Evolutionary conservation across 768 basidiomycete species (phyloP).

Genomic region (Leccinum barrowsii): DNA sequence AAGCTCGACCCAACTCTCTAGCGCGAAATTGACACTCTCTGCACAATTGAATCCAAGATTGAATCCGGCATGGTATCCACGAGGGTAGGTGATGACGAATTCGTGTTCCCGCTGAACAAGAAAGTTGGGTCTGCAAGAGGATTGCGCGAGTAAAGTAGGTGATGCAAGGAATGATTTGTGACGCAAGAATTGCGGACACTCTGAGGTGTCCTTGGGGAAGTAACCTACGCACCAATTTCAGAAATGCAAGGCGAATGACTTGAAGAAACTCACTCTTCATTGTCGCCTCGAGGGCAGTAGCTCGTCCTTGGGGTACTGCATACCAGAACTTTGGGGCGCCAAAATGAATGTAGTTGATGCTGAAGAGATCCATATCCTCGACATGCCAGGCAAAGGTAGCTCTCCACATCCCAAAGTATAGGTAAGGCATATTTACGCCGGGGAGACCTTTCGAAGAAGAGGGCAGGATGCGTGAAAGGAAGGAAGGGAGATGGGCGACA

Average conservation of each 20-base stretch:
- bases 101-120: slow-evolving; percentile 93
- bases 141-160: slow-evolving; percentile 74
- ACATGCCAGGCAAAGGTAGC: slow-evolving; percentile 99
- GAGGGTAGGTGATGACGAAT: slow-evolving; percentile 92
- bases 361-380: slow-evolving; percentile 98
- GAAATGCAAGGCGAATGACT: not conserved
- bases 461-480: slow-evolving; percentile 77
- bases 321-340: slow-evolving; percentile 99
- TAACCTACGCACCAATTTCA: slow-evolving; percentile 49
- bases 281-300: slow-evolving; percentile 77
- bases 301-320: slow-evolving; percentile 84
- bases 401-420: slow-evolving; percentile 99
- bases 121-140: slow-evolving; percentile 77
- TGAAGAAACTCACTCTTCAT: slow-evolving; percentile 68
- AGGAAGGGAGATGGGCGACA: slow-evolving; percentile 86
- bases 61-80: slow-evolving; percentile 96
- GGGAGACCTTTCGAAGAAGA: slow-evolving; percentile 68
- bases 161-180: slow-evolving; percentile 97
- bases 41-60: slow-evolving; percentile 96
- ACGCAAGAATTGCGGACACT: slow-evolving; percentile 90
- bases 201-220: slow-evolving; percentile 82
- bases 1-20: slow-evolving; percentile 90
- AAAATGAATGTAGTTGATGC: slow-evolving; percentile 98
- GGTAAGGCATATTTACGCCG: slow-evolving; percentile 95
- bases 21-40: slow-evolving; percentile 94